Evolutionary conservation across 2,329 filamentous ascomycete genomes (phyloP).

Genomic region (Aspergillus quadricinctus): DNA sequence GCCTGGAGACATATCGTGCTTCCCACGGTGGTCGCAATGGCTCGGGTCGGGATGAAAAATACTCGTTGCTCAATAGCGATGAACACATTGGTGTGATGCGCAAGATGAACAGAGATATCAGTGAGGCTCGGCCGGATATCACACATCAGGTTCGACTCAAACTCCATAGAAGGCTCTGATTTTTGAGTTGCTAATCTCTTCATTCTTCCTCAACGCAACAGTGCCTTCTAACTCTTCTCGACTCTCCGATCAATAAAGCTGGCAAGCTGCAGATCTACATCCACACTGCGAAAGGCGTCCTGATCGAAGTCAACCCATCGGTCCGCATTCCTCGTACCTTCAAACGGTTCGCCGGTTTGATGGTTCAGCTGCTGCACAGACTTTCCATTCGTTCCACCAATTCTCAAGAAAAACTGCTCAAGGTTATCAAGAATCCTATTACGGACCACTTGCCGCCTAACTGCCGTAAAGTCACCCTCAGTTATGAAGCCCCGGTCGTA

Average conservation of each 20-base stretch:
- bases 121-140: conserved; percentile 94
- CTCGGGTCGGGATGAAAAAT: conserved; percentile 80
- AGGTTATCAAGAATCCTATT: conserved; percentile 97
- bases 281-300: conserved; percentile 91
- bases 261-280: conserved; percentile 98
- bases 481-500: conserved; percentile 85
- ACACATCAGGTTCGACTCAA: conserved; percentile 79
- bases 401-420: conserved; percentile 94
- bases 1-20: conserved; percentile 94
- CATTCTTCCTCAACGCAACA: conserved; percentile 36
- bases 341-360: conserved; percentile 96
- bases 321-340: conserved; percentile 97
- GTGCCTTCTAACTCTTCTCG: conserved; percentile 94
- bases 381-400: conserved; percentile 94
- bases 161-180: conserved; percentile 1
- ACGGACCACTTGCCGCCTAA: conserved; percentile 95
- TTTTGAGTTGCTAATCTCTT: conserved; percentile 2
- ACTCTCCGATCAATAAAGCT: conserved; percentile 98
- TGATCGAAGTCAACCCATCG: conserved; percentile 97
- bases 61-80: conserved; percentile 95
- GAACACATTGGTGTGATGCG: conserved; percentile 99
- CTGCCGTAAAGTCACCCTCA: conserved; percentile 95
- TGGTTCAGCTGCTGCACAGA: conserved; percentile 95
- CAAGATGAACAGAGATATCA: conserved; percentile 99
- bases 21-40: conserved; percentile 65